Conservation (phyloP, 345 rosid genomes). For the Pugionium cornutum region DNA sequence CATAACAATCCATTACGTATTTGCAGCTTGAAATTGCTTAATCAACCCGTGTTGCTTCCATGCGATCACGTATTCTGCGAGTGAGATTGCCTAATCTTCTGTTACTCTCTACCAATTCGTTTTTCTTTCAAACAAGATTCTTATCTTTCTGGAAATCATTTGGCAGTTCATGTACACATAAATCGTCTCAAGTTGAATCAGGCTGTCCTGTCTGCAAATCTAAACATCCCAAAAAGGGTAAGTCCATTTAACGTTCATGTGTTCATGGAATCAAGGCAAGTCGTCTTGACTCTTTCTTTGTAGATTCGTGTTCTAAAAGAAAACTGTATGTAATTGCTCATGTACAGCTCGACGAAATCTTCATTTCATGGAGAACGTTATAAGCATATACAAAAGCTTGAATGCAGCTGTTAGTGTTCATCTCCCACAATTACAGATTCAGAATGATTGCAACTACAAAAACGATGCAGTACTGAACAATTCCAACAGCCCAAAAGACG, state of each 20-base stretch:
- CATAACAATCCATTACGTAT: background rate
- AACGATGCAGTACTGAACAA: background rate
- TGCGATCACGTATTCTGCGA: constrained; percentile 84
- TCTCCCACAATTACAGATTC: constrained; percentile 34
- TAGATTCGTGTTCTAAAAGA: background rate
- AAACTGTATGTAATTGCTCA: background rate
- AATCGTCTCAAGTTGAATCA: constrained; percentile 37
- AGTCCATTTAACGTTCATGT: background rate
- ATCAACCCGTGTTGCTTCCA: constrained; percentile 64
- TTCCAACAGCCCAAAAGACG: constrained; percentile 22
- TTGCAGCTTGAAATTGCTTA: constrained; percentile 65
- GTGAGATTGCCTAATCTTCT: constrained; percentile 37
- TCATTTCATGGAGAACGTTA: constrained; percentile 57
- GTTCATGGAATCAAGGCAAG: background rate
- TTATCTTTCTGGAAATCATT: background rate
- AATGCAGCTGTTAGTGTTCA: constrained; percentile 52
- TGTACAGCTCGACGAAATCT: constrained; percentile 58
- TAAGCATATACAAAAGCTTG: constrained; percentile 64
- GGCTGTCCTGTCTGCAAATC: constrained; percentile 62
- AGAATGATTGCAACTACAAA: constrained; percentile 34
- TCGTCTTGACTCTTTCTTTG: background rate
- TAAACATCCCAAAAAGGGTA: constrained; percentile 46
- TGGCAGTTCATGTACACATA: constrained; percentile 60
- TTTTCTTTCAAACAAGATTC: constrained; percentile 4
- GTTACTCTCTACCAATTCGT: background rate